These are phyloP conservation scores for Nematocida sp. DNA, from an alignment of 371 early-diverging fungal genomes.

Conservation along the genomic window DNA sequence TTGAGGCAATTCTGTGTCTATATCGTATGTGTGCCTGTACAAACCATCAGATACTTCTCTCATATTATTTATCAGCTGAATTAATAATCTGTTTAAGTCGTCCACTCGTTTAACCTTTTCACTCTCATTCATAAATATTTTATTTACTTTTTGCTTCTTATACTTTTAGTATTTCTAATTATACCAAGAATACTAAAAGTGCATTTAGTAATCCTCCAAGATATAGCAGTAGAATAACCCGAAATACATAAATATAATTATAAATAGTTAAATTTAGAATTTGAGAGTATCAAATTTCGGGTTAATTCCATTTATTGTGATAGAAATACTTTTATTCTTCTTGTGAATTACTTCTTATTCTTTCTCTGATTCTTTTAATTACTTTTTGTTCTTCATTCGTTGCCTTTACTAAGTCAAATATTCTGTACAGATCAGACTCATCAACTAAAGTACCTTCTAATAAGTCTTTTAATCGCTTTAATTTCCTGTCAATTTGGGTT, in stretches of 20 bases:
- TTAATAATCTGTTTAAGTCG: background rate
- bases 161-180: too few relatives aligned
- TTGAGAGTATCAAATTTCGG: too few relatives aligned
- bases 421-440: background rate
- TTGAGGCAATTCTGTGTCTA: conserved; percentile 43
- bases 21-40: conserved; percentile 57
- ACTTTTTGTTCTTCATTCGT: background rate
- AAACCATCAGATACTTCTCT: conserved; percentile 39
- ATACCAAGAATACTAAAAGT: too few relatives aligned
- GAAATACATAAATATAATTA: too few relatives aligned
- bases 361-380: background rate
- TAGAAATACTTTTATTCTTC: background rate
- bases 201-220: too few relatives aligned
- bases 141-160: conserved; percentile 7
- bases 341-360: background rate
- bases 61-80: conserved; percentile 51
- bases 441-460: conserved; percentile 2
- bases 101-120: conserved; percentile 28
- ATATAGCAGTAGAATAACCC: too few relatives aligned
- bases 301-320: background rate
- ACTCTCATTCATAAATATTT: conserved; percentile 28
- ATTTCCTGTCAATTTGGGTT: background rate
- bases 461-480: background rate
- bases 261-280: too few relatives aligned
- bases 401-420: conserved; percentile 12